A percentile compares a stretch with the other conserved stretches of the same genome.
phyloP scores from a whole-genome alignment of 2,329 filamentous ascomycete genomes.

The Alternaria infectoria region DNA sequence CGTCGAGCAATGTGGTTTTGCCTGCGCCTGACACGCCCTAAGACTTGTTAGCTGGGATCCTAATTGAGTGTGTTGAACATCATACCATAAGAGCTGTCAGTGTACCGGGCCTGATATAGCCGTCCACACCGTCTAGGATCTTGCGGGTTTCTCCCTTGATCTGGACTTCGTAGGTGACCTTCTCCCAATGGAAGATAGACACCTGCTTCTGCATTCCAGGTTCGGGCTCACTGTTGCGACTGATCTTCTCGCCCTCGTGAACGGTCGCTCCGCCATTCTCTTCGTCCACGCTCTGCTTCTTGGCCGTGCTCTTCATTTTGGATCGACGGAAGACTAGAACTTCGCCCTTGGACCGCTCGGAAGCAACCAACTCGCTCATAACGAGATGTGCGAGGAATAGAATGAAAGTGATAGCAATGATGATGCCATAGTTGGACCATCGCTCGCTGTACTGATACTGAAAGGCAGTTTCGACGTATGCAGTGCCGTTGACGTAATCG shows the following conservation, averaged over 20 bases:
- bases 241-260: conserved; percentile 35
- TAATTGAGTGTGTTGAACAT: too few species aligned
- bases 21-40: conserved; percentile 74
- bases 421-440: conserved; percentile 69
- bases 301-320: conserved; percentile 45
- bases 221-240: conserved; percentile 35
- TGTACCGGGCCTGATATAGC: conserved; percentile 62
- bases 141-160: conserved; percentile 52
- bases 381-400: conserved; percentile 68
- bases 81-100: conserved; percentile 52
- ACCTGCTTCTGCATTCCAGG: conserved; percentile 42
- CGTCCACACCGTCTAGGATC: conserved; percentile 60
- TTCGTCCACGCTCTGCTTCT: conserved; percentile 39
- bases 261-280: conserved; percentile 44
- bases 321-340: conserved; percentile 65
- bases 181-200: conserved; percentile 45
- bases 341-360: conserved; percentile 68
- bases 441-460: conserved; percentile 47
- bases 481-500: conserved; percentile 44
- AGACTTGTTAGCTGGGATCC: conserved; percentile 66
- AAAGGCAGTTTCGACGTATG: conserved; percentile 33
- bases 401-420: conserved; percentile 66
- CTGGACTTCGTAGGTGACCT: conserved; percentile 34
- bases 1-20: conserved; percentile 86
- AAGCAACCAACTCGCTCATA: conserved; percentile 67